A percentile compares a stretch with the other conserved stretches of the same genome.
phyloP scores from a whole-genome alignment of 1,139 yeast genomes.

The Debaryomyces sp. region DNA sequence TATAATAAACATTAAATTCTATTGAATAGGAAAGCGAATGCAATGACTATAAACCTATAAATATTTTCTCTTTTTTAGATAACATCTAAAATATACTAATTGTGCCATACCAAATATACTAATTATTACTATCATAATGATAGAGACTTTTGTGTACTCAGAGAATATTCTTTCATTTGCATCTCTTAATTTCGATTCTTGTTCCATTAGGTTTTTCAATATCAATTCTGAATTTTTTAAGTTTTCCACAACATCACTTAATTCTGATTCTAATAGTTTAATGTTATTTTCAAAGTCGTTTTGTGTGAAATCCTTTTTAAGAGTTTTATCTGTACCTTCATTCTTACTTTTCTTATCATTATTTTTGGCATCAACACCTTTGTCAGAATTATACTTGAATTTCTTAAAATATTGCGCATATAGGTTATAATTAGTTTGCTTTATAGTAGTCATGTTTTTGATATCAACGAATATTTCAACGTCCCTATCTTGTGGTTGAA shows the following conservation, averaged over 20 bases:
- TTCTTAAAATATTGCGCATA: slow-evolving; percentile 39
- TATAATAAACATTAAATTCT: not conserved
- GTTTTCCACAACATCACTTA: slow-evolving; percentile 33
- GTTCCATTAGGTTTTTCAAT: slow-evolving; percentile 32
- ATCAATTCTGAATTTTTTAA: slow-evolving; percentile 31
- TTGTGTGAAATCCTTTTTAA: slow-evolving; percentile 27
- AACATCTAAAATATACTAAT: slow-evolving; percentile 30
- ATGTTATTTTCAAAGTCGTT: slow-evolving; percentile 37
- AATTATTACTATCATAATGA: slow-evolving; percentile 29
- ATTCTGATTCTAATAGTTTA: slow-evolving; percentile 30
- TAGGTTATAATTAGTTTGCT: slow-evolving; percentile 38
- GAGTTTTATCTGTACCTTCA: not conserved
- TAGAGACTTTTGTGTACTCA: slow-evolving; percentile 33
- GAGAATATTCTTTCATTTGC: slow-evolving; percentile 43
- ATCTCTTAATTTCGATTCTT: slow-evolving; percentile 40
- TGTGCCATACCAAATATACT: slow-evolving; percentile 34
- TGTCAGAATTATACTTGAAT: slow-evolving; percentile 12
- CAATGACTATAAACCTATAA: slow-evolving; percentile 14
- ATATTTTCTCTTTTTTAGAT: slow-evolving; percentile 29
- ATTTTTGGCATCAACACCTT: slow-evolving; percentile 4
- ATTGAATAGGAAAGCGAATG: not conserved
- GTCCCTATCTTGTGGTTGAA: slow-evolving; percentile 34
- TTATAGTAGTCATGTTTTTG: slow-evolving; percentile 35
- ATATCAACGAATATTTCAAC: slow-evolving; percentile 39
- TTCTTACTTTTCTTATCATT: slow-evolving; percentile 4